Base-by-base conservation (phyloP, 345 rosid genomes). In the Lepidium didymum region DNA sequence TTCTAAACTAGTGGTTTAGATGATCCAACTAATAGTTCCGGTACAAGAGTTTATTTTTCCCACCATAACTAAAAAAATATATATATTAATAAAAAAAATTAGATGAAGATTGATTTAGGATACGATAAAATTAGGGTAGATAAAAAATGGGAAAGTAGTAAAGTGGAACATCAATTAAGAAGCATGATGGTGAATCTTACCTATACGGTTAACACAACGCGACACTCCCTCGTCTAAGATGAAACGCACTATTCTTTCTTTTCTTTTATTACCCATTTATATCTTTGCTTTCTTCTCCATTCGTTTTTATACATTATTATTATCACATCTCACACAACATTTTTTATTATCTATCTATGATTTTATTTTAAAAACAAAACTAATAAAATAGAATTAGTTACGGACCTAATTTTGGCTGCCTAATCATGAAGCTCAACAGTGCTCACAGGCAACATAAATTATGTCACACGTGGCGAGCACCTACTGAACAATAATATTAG, bases 381-480 rank as follows among this genome's bases (percentile, higher is more conserved):
- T 62, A 53, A 53, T 70, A 34, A 70, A 34, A 42, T 34, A 52
- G 62, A 66, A 40, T 67, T 58, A 51, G 72, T 34, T 73, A 67
- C 46, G 16, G 41, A 44, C 77, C 77, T 73, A 67, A 73, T 67
- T 73, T 73, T 67, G 72, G 77, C 73, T 53, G 77, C 77, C 77
- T 51, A 73, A 73, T 73, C 62, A 73, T 21, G 66, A 65, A 65
- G 67, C 10, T 47, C 46, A 51, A 58, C 23, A 58, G 62, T 73
- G 72, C 56, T 49, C 29, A 10, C 1, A 51, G 62, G 53, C 72
- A 66, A 66, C 72, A 66, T 65, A 57, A 42, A 73, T 31, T 57
- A 73, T 65, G 47, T n/a, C n/a, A 66, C 77, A 73, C 77, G 77
- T 73, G 77, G 73, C 42, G 7, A 29, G 23, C 65, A 73, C 56